Base-by-base conservation (phyloP, 2,329 filamentous ascomycete genomes). In the Dactylellina leptospora region DNA sequence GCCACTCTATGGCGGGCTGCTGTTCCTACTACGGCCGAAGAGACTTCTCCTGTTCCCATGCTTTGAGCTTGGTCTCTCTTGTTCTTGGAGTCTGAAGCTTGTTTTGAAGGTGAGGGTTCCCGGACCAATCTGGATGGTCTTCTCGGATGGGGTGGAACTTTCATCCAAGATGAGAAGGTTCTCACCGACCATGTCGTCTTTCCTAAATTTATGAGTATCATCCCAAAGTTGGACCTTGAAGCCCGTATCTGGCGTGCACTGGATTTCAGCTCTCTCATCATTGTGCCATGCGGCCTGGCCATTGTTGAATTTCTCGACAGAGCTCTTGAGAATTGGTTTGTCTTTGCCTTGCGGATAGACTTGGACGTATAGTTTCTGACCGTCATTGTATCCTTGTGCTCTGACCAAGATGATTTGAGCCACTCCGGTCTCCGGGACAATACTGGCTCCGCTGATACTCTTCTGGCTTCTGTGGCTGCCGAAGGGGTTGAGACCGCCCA, bases 141-240 rank as follows among this genome's bases (percentile, higher is more conserved):
- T 95, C 76, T 93, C 89, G 28, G 84, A 82, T 9, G 86, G 86
- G 0, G 83, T 82, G 1, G 86, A 85, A 1, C 84, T 85, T 78
- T 99, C 93, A 74, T 93, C 92, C n/a, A 99, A 86, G 78, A 96
- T 93, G 81, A 96, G 96, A n/a, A 90, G 79, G 3, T 86, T 86
- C 78, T 97, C 93, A 58, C 95, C 95, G 0, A 99, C 84, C 69
- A 89, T 86, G 62, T 93, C 89, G 78, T 96, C 92, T 66, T 87
- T 89, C 55, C 91, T 90, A 78, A 97, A 93, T 0, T 88, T 90
- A 16, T 56, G 66, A 77, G 90, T 87, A 78, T 96, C 91, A 76
- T 92, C 90, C 78, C 92, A 92, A 73, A 92, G 92, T 74, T 90
- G 86, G 73, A 99, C 79, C 79, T 92, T 90, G 85, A 97, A 97